Base-by-base conservation (phyloP, 768 basidiomycete genomes). In the Psilocybe cubensis region DNA sequence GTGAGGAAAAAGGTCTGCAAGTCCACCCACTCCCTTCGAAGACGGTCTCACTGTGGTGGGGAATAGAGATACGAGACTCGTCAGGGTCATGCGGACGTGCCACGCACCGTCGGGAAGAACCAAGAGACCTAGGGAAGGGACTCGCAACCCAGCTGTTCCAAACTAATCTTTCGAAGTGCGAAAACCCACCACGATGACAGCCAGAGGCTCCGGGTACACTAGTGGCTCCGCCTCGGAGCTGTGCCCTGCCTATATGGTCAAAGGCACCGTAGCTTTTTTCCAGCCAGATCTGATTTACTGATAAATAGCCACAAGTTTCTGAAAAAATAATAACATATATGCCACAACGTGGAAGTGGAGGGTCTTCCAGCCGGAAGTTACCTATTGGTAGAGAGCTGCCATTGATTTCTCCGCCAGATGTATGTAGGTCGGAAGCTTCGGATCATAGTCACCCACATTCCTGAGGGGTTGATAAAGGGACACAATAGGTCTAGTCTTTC, bases 141-240 rank as follows among this genome's bases (percentile, higher is more conserved):
- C 17, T 14, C 46, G 46, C 27, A 48, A 29, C n/a, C n/a, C 27
- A 28, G 27, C 27, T 48, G 43, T 45, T 17, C 21, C 28, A 31
- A 24, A 46, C 23, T 46, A 46, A 48, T 57, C 45, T 40, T 35
- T 51, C 52, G 31, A 53, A 51, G 57, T 52, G 50, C 57, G 57
- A 58, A n/a, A 52, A 51, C 46, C 58, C 58, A 50, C 58, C 40
- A 38, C 54, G 57, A 35, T 58, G 58, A 54, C 58, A 59, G 52
- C 47, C 44, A 21, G 52, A 59, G 57, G 57, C 43, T 53, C 52
- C 51, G 57, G 45, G 27, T 40, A 53, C 38, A 58, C 52, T 58
- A 58, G 44, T 38, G 44, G 42, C 43, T 52, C 33, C 38, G 52
- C 50, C 50, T 41, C 43, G 33, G 43, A 58, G 57, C 24, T 40